Evolutionary conservation across 140 eudicot species (phyloP).

Genomic region (Anethum foeniculum): DNA sequence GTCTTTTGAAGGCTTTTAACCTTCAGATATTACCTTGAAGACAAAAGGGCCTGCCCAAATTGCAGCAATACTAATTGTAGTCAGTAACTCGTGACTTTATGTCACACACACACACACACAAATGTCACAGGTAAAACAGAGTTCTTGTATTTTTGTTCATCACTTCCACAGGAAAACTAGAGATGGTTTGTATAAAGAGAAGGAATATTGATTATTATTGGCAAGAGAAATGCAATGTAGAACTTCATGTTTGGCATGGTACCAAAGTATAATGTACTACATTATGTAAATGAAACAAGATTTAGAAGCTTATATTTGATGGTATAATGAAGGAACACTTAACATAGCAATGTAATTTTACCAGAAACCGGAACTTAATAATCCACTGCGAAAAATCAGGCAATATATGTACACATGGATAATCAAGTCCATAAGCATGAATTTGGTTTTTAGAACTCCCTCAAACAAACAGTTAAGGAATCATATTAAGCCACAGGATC

Average conservation of each 20-base stretch:
- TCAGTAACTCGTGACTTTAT: constrained; percentile 7
- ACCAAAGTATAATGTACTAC: neutral
- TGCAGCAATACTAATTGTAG: constrained; percentile 1
- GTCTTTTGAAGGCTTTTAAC: neutral
- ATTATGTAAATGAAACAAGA: neutral
- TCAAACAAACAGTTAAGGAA: no score
- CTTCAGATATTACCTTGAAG: constrained; percentile 5
- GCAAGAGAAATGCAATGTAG: neutral
- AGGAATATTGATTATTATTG: neutral
- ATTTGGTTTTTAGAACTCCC: no score
- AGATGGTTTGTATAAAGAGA: neutral
- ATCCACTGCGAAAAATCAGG: neutral
- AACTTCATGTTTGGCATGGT: neutral
- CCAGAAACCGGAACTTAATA: neutral
- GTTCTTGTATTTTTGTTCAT: neutral
- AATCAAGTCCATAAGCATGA: neutral
- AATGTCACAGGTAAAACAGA: constrained; percentile 4
- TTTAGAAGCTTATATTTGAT: neutral
- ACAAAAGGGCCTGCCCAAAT: neutral
- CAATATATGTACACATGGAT: neutral
- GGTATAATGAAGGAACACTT: neutral
- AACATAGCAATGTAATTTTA: neutral
- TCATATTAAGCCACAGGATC: no score
- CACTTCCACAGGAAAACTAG: neutral
- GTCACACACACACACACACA: constrained; percentile 4